Percentiles rank a stretch among this genome's conserved stretches.
Evolutionary conservation across 768 basidiomycete genomes (phyloP).

Genomic region (Hortiboletus campestris): DNA sequence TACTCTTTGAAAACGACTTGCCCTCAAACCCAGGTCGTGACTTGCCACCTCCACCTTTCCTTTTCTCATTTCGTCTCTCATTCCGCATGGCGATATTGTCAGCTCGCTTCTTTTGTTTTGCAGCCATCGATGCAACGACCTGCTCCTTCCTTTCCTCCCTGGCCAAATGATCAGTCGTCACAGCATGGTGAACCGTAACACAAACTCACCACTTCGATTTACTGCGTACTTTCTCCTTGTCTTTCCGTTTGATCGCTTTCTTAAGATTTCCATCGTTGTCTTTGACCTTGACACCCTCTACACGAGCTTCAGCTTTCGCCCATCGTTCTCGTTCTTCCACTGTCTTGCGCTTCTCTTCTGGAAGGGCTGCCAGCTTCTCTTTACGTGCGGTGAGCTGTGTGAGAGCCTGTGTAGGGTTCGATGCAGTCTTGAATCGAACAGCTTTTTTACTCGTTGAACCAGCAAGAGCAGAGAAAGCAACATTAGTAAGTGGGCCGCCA

Average conservation of each 20-base stretch:
- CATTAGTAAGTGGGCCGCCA: conserved; percentile 49
- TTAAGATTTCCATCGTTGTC: conserved; percentile 85
- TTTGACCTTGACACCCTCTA: conserved; percentile 88
- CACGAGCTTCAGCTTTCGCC: conserved; percentile 83
- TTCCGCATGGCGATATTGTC: conserved; percentile 89
- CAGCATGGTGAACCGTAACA: background rate
- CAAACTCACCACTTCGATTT: conserved; percentile 79
- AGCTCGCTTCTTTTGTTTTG: conserved; percentile 84
- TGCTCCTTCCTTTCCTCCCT: conserved; percentile 91
- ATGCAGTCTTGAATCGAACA: conserved; percentile 60
- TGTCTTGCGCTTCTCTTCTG: conserved; percentile 79
- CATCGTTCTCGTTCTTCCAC: conserved; percentile 84
- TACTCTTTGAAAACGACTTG: conserved; percentile 66
- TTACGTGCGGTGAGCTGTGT: conserved; percentile 74
- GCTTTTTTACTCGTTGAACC: conserved; percentile 51
- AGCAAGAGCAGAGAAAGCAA: conserved; percentile 66
- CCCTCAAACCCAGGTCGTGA: conserved; percentile 87
- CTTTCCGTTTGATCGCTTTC: conserved; percentile 90
- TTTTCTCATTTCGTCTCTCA: conserved; percentile 67
- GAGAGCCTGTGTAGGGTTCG: conserved; percentile 85
- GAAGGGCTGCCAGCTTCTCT: conserved; percentile 70
- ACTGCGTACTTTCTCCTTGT: conserved; percentile 84
- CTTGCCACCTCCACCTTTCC: conserved; percentile 54
- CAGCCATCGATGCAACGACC: conserved; percentile 68
- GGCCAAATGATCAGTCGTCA: conserved; percentile 2